These are phyloP conservation scores for Dimargaris cristalligena DNA, from an alignment of 192 early-diverging fungal species.

Conservation along the genomic window DNA sequence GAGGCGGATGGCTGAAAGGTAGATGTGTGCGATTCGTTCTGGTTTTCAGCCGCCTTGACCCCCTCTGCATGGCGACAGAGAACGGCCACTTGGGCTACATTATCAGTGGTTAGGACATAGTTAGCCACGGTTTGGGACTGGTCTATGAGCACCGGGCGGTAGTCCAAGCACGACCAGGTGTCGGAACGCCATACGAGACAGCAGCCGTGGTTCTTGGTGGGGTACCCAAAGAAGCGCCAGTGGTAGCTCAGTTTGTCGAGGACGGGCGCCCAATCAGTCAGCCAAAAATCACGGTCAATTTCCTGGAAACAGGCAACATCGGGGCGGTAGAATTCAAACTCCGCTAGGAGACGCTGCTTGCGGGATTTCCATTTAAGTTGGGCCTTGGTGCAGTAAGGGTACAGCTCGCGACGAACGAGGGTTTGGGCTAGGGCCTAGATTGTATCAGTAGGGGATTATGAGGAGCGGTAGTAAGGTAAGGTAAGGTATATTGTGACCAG, in stretches of 20 bases:
- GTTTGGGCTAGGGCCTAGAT: slow-evolving; percentile 34
- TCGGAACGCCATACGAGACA: neutral
- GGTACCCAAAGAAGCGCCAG: slow-evolving; percentile 6
- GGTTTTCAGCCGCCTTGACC: neutral
- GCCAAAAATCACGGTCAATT: slow-evolving; percentile 16
- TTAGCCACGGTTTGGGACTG: neutral
- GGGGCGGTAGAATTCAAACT: slow-evolving; percentile 24
- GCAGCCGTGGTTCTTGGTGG: slow-evolving; percentile 3
- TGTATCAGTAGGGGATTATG: no score
- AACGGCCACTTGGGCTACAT: neutral
- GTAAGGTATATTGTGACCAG: no score
- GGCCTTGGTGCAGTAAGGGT: slow-evolving; percentile 33
- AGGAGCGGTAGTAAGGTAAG: no score
- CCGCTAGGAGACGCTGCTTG: slow-evolving; percentile 24
- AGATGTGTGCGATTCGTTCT: neutral
- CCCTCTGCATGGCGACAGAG: no score
- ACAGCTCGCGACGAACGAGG: slow-evolving; percentile 31
- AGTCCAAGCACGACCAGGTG: neutral
- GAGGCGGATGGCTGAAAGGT: neutral
- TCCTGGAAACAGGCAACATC: slow-evolving; percentile 44
- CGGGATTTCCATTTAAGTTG: slow-evolving; percentile 35
- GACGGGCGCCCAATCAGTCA: neutral
- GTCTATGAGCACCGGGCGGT: slow-evolving; percentile 2
- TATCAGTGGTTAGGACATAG: neutral
- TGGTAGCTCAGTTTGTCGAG: neutral